Percentiles rank a stretch among this genome's conserved stretches.
phyloP scores from a whole-genome alignment of 2,329 filamentous ascomycete species.

The Westerdykella sp. region DNA sequence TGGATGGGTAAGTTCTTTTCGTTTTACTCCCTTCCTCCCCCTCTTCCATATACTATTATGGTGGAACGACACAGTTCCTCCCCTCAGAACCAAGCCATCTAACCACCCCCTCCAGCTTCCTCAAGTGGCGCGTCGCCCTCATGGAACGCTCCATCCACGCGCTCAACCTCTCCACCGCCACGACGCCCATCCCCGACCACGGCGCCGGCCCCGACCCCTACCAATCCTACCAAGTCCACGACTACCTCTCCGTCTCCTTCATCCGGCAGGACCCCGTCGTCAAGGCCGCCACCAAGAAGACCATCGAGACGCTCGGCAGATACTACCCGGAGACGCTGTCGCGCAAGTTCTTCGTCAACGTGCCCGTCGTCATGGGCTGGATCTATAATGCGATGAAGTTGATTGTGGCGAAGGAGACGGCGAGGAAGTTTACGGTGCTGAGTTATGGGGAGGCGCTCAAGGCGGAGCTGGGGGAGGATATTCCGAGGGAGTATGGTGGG shows the following conservation, averaged over 20 bases:
- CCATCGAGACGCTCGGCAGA: conserved; percentile 71
- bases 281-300: conserved; percentile 70
- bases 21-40: neutral
- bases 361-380: conserved; percentile 86
- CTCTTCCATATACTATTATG: neutral
- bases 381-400: conserved; percentile 45
- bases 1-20: conserved; percentile 58
- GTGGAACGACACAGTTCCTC: neutral
- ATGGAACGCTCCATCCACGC: conserved; percentile 81
- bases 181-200: conserved; percentile 63
- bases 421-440: conserved; percentile 45
- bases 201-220: conserved; percentile 66
- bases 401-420: conserved; percentile 44
- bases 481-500: conserved; percentile 77
- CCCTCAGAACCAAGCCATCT: neutral
- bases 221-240: conserved; percentile 87
- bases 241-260: conserved; percentile 85
- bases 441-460: conserved; percentile 61
- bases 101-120: conserved; percentile 57
- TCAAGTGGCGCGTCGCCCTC: conserved; percentile 81
- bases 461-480: conserved; percentile 56
- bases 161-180: conserved; percentile 64
- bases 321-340: conserved; percentile 85
- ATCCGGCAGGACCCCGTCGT: conserved; percentile 67
- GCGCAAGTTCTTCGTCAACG: conserved; percentile 95